phyloP scores from a whole-genome alignment of 2,329 filamentous ascomycete species.

The Penicillium brevicompactum region DNA sequence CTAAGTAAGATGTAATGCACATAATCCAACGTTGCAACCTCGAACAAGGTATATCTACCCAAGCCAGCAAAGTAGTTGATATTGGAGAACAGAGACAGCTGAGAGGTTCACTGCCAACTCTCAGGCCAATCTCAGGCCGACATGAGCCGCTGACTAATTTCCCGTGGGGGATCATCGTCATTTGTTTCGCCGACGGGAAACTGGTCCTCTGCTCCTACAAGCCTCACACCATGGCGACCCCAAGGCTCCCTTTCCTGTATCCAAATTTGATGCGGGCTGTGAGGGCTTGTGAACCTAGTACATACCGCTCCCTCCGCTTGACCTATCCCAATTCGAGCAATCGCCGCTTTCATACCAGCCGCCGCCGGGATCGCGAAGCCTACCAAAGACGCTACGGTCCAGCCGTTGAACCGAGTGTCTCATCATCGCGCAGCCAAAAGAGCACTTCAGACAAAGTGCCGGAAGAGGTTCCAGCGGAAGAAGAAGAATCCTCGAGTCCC shows the following conservation, averaged over 20 bases:
- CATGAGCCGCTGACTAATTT: background rate
- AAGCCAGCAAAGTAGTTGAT: too few species aligned
- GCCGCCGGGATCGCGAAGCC: constrained; percentile 38
- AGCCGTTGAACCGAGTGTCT: constrained; percentile 45
- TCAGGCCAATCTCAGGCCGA: too few species aligned
- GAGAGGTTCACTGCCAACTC: too few species aligned
- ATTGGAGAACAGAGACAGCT: too few species aligned
- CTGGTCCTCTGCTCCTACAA: constrained; percentile 14
- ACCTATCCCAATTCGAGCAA: constrained; percentile 25
- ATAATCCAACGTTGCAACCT: too few species aligned
- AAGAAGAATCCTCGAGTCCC: background rate
- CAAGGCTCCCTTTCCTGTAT: constrained; percentile 68
- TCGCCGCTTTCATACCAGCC: constrained; percentile 41
- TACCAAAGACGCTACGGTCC: constrained; percentile 51
- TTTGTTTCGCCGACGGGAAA: constrained; percentile 26
- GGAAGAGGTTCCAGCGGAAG: constrained; percentile 9
- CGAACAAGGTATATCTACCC: too few species aligned
- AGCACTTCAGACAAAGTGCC: constrained; percentile 17
- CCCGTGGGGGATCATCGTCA: constrained; percentile 26
- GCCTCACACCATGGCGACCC: constrained; percentile 57
- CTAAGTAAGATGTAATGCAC: too few species aligned
- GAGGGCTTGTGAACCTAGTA: constrained; percentile 51
- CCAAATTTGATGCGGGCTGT: constrained; percentile 65
- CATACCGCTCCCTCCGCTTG: constrained; percentile 46
- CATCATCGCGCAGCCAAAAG: constrained; percentile 37